A percentile compares a stretch with the other conserved stretches of the same genome.
phyloP scores from a whole-genome alignment of 306 rosid genomes.

The Hippophae rhamnoides region DNA sequence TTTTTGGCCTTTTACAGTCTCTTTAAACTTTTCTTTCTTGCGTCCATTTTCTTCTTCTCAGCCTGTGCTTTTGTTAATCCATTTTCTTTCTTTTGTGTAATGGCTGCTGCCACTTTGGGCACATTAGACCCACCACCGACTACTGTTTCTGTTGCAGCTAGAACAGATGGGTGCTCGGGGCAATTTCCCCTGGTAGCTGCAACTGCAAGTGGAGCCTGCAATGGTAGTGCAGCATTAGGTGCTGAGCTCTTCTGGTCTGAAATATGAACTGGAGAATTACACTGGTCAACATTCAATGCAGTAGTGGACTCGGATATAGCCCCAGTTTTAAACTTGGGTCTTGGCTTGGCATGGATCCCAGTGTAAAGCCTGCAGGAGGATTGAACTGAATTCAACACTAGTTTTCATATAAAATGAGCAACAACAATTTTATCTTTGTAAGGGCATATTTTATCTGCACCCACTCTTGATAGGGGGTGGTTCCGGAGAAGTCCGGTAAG shows the following conservation, averaged over 20 bases:
- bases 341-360: conserved; percentile 88
- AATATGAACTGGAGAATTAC: conserved; percentile 41
- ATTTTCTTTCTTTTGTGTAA: conserved; percentile 47
- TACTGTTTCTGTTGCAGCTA: conserved; percentile 23
- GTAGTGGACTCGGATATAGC: conserved; percentile 93
- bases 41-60: conserved; percentile 92
- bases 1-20: conserved; percentile 44
- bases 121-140: conserved; percentile 25
- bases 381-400: not conserved
- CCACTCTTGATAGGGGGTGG: no score
- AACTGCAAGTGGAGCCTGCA: conserved; percentile 31
- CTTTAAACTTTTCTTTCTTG: conserved; percentile 95
- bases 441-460: no score
- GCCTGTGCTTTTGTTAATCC: conserved; percentile 51
- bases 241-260: conserved; percentile 51
- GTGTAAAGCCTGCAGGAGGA: conserved; percentile 67
- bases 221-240: conserved; percentile 37
- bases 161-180: conserved; percentile 37
- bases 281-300: conserved; percentile 78
- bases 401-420: no score
- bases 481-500: no score
- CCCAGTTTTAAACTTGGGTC: conserved; percentile 76
- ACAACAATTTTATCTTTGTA: no score
- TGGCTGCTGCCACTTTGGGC: conserved; percentile 17
- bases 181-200: conserved; percentile 38